phyloP scores from a whole-genome alignment of 345 rosid species.

The Citrus medica region DNA sequence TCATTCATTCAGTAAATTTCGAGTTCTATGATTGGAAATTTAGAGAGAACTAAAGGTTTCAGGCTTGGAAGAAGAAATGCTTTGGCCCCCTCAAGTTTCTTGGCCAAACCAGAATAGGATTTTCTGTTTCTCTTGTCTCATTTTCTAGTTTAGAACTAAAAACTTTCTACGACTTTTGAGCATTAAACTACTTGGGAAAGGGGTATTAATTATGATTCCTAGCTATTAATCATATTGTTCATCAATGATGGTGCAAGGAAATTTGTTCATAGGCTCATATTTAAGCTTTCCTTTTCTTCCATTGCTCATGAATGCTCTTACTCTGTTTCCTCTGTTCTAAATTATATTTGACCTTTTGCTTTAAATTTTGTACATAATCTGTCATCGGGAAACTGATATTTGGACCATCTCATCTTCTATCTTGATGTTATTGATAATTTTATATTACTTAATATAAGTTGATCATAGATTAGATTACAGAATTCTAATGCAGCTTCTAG shows the following conservation, averaged over 20 bases:
- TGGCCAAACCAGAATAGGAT: not conserved
- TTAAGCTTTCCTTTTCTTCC: not conserved
- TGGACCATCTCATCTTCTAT: too few species aligned
- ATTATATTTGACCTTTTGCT: not conserved
- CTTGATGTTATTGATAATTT: too few species aligned
- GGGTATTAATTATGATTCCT: not conserved
- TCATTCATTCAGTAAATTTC: not conserved
- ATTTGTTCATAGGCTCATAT: not conserved
- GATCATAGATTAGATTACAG: not conserved
- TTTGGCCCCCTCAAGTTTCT: not conserved
- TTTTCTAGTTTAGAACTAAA: not conserved
- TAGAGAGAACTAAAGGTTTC: not conserved
- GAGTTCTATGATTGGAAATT: not conserved
- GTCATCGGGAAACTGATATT: not conserved
- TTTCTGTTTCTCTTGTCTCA: not conserved
- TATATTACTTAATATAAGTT: too few species aligned
- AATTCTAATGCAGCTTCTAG: too few species aligned
- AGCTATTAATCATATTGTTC: not conserved
- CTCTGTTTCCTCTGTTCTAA: constrained; percentile 2
- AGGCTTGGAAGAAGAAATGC: not conserved
- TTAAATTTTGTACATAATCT: not conserved
- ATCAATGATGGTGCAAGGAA: not conserved
- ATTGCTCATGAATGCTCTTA: not conserved
- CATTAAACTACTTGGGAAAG: not conserved
- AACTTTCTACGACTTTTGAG: not conserved